phyloP scores from a whole-genome alignment of 1,284 basidiomycete species.

The Erythrobasidium hasegawianum region DNA sequence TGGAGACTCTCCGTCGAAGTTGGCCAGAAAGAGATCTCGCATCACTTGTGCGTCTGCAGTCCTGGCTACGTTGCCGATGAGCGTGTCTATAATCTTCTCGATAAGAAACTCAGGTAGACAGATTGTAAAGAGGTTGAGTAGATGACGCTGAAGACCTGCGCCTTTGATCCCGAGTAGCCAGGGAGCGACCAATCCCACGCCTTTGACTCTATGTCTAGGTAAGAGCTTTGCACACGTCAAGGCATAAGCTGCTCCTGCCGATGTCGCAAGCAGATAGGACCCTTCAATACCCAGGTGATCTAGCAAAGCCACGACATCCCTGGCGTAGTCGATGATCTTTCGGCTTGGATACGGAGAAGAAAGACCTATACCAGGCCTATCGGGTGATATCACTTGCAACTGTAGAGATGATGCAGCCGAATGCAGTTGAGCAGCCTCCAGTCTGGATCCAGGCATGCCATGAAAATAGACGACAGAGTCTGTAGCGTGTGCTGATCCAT shows the following conservation, averaged over 20 bases:
- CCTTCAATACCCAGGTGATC: conserved; percentile 10
- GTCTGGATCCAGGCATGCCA: conserved; percentile 12
- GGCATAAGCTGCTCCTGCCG: conserved; percentile 23
- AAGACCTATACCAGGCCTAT: conserved; percentile 24
- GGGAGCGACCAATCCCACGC: conserved; percentile 10
- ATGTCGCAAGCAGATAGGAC: conserved; percentile 1
- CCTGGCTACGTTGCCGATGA: not conserved
- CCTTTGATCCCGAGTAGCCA: not conserved
- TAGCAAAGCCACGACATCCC: conserved; percentile 6
- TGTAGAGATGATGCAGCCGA: not conserved
- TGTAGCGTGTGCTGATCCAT: not conserved
- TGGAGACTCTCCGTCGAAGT: not conserved
- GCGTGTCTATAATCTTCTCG: not conserved
- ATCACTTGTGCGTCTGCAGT: not conserved
- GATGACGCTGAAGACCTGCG: not conserved
- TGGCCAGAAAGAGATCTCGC: not conserved
- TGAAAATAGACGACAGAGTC: conserved; percentile 11
- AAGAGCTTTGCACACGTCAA: conserved; percentile 14
- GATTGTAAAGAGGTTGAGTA: not conserved
- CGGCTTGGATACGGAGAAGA: conserved; percentile 12
- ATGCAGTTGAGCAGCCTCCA: conserved; percentile 2
- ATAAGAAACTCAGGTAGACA: not conserved
- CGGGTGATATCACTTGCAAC: conserved; percentile 1
- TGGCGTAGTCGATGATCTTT: not conserved
- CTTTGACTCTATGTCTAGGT: not conserved